These are phyloP conservation scores for Leonotis leonurus DNA, from an alignment of 257 asterid species.

Conservation along the genomic window DNA sequence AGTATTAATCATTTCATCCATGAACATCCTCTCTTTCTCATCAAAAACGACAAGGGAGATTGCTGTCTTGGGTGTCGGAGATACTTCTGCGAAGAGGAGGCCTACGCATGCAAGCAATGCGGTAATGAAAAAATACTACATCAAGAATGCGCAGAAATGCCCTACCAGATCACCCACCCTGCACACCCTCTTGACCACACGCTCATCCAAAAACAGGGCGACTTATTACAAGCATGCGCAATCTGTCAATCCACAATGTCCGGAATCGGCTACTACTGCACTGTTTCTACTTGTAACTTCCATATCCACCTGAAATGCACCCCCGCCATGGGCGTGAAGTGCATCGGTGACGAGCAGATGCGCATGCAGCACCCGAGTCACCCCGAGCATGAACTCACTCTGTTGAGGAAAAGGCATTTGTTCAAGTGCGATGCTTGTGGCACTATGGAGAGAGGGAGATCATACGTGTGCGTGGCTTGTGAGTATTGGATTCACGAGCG, in stretches of 20 bases:
- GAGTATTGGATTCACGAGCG: neutral
- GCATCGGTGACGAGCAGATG: neutral
- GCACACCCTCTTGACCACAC: constrained; percentile 11
- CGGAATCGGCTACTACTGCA: neutral
- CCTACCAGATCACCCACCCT: neutral
- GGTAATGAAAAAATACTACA: neutral
- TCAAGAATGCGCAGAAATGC: constrained; percentile 4
- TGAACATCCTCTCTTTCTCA: no score
- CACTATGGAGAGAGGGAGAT: neutral
- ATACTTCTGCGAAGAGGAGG: no score
- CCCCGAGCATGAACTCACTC: neutral
- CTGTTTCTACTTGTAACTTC: neutral
- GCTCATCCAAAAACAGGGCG: neutral
- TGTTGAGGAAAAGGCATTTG: neutral
- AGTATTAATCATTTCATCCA: no score
- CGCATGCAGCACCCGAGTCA: neutral
- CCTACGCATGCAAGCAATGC: neutral
- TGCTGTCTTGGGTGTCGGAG: no score
- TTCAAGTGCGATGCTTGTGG: neutral
- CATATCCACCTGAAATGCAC: neutral
- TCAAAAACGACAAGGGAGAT: no score
- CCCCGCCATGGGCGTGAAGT: no score
- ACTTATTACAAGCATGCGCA: neutral
- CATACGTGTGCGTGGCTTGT: neutral
- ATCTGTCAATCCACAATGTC: neutral